phyloP scores from a whole-genome alignment of 1,284 basidiomycete species.

The Termitomyces sp. region DNA sequence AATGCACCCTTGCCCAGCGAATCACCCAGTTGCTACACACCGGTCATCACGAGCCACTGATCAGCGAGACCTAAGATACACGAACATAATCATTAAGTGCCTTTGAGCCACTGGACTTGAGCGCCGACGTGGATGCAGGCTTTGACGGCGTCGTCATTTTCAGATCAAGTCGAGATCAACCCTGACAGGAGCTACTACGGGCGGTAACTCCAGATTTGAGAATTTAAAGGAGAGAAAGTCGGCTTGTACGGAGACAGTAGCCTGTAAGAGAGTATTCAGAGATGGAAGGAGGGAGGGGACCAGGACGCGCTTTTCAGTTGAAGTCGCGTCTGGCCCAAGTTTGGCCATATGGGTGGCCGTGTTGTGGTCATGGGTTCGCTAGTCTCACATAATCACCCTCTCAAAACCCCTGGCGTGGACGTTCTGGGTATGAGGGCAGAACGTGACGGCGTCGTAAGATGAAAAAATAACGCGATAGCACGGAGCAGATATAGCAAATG shows the following conservation, averaged over 20 bases:
- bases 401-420: too few species aligned
- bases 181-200: slow-evolving; percentile 7
- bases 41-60: slow-evolving; percentile 6
- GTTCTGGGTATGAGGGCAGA: slow-evolving; percentile 3
- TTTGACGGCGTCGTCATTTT: slow-evolving; percentile 40
- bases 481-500: slow-evolving; percentile 6
- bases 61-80: slow-evolving; percentile 10
- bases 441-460: slow-evolving; percentile 3
- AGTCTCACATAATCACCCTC: too few species aligned
- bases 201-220: slow-evolving; percentile 13
- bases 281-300: slow-evolving; percentile 17
- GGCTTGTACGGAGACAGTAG: slow-evolving; percentile 11
- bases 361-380: slow-evolving; percentile 12
- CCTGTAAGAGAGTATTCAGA: slow-evolving; percentile 11
- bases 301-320: slow-evolving; percentile 31
- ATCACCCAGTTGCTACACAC: slow-evolving; percentile 83
- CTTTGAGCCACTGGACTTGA: slow-evolving; percentile 39
- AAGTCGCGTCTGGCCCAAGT: slow-evolving; percentile 33
- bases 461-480: slow-evolving; percentile 10
- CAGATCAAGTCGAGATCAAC: slow-evolving; percentile 15
- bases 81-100: slow-evolving; percentile 58
- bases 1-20: slow-evolving; percentile 93
- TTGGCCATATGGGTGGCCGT: slow-evolving; percentile 17
- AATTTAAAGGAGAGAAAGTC: slow-evolving; percentile 17
- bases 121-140: slow-evolving; percentile 33